Evolutionary conservation across 2,329 filamentous ascomycete genomes (phyloP).

Genomic region (Aspergillus fijiensis): DNA sequence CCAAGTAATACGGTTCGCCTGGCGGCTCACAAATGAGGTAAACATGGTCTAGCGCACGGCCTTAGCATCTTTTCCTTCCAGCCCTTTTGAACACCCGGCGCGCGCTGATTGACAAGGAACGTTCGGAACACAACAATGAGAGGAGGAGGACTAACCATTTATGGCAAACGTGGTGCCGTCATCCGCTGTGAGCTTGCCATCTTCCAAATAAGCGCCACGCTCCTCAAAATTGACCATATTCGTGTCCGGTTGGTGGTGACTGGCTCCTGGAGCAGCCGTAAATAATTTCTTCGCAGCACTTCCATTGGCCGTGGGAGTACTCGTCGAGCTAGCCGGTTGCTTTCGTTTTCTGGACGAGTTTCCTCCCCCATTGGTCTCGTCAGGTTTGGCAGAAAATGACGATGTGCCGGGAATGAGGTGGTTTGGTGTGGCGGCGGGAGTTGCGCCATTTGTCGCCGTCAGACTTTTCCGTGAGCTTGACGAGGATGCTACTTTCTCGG

Average conservation of each 20-base stretch:
- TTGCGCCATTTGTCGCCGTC: conserved; percentile 35
- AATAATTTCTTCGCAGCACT: conserved; percentile 38
- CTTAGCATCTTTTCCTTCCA: conserved; percentile 6
- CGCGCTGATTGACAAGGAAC: conserved; percentile 16
- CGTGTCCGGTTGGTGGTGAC: conserved; percentile 54
- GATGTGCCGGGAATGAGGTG: conserved; percentile 57
- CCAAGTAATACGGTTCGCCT: conserved; percentile 95
- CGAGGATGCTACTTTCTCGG: conserved; percentile 40
- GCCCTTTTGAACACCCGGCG: not conserved
- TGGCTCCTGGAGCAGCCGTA: conserved; percentile 34
- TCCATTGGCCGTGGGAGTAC: conserved; percentile 32
- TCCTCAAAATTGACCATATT: conserved; percentile 89
- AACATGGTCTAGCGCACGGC: conserved; percentile 62
- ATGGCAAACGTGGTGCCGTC: conserved; percentile 80
- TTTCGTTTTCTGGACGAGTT: conserved; percentile 79
- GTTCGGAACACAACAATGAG: conserved; percentile 7
- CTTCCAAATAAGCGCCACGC: conserved; percentile 65
- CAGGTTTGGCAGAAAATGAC: conserved; percentile 55
- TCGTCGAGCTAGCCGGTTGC: conserved; percentile 54
- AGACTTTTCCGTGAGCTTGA: conserved; percentile 41
- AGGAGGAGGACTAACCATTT: conserved; percentile 69
- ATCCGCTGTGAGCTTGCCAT: conserved; percentile 81
- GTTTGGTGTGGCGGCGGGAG: conserved; percentile 34
- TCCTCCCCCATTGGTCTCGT: conserved; percentile 42
- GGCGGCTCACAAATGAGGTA: conserved; percentile 97